These are phyloP conservation scores for Candida verbasci DNA, from an alignment of 805 yeast species.

Conservation along the genomic window DNA sequence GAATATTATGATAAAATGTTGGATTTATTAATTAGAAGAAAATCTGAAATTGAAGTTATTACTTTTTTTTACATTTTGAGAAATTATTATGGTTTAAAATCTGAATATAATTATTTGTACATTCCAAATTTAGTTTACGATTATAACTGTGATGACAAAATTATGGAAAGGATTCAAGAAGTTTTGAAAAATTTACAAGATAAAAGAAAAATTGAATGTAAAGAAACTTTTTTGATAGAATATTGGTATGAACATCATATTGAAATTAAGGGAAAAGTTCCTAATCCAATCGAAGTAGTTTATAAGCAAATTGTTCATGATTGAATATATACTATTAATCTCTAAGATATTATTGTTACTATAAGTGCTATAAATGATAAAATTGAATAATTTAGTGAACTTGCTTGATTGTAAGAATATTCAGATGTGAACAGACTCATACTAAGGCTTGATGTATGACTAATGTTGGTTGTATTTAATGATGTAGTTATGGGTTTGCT, in stretches of 20 bases:
- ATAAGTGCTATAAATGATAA: background rate
- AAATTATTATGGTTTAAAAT: constrained; percentile 1
- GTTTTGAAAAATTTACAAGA: background rate
- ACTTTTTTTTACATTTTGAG: constrained; percentile 4
- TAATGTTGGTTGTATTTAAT: too few species aligned
- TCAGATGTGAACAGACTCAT: too few species aligned
- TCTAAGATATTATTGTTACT: background rate
- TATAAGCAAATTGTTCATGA: too few species aligned
- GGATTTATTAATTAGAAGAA: background rate
- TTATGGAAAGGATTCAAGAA: background rate
- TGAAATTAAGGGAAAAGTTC: background rate
- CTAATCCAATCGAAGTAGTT: background rate
- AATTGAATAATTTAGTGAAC: background rate
- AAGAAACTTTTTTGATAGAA: background rate
- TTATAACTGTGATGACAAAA: background rate
- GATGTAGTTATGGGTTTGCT: too few species aligned
- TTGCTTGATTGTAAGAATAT: background rate
- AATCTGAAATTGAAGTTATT: background rate
- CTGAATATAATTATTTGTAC: constrained; percentile 2
- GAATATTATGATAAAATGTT: constrained; percentile 6
- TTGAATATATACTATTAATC: background rate
- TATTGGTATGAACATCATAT: background rate
- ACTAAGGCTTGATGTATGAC: background rate
- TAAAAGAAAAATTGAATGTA: too few species aligned
- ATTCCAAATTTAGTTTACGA: background rate